Conservation (phyloP, 148 eudicot genomes). For the Pharnaceum exiguum region DNA sequence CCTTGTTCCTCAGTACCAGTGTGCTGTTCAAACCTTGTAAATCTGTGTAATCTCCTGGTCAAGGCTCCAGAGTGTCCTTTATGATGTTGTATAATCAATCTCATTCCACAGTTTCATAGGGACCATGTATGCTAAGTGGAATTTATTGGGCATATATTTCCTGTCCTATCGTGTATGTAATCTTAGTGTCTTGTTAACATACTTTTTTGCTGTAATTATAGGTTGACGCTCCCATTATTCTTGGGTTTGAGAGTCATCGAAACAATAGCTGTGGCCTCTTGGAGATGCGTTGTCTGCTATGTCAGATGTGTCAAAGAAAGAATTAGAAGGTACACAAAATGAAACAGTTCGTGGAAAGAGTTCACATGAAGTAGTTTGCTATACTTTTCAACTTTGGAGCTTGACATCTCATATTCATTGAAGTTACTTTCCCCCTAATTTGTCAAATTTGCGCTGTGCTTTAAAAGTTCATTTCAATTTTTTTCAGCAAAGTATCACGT, state of each 20-base stretch:
- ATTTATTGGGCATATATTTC: background rate
- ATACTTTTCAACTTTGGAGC: background rate
- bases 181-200: slow-evolving; percentile 15
- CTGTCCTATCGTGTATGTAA: background rate
- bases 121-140: background rate
- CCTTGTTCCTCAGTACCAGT: background rate
- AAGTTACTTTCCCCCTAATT: too few species aligned
- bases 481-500: slow-evolving; percentile 49
- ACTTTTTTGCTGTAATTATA: slow-evolving; percentile 23
- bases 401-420: too few species aligned
- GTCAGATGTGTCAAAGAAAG: slow-evolving; percentile 31
- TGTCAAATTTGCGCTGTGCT: slow-evolving; percentile 6
- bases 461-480: slow-evolving; percentile 1
- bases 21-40: background rate
- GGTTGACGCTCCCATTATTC: slow-evolving; percentile 61
- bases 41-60: background rate
- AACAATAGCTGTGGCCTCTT: slow-evolving; percentile 48
- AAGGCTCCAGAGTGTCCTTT: too few species aligned
- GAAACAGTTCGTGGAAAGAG: background rate
- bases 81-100: background rate
- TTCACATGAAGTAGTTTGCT: background rate
- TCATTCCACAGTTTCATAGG: background rate
- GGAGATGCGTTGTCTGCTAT: slow-evolving; percentile 38
- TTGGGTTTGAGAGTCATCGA: slow-evolving; percentile 36
- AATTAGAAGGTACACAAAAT: slow-evolving; percentile 37